Conservation (phyloP, 2,329 filamentous ascomycete species). For the Pseudogymnoascus sp. region DNA sequence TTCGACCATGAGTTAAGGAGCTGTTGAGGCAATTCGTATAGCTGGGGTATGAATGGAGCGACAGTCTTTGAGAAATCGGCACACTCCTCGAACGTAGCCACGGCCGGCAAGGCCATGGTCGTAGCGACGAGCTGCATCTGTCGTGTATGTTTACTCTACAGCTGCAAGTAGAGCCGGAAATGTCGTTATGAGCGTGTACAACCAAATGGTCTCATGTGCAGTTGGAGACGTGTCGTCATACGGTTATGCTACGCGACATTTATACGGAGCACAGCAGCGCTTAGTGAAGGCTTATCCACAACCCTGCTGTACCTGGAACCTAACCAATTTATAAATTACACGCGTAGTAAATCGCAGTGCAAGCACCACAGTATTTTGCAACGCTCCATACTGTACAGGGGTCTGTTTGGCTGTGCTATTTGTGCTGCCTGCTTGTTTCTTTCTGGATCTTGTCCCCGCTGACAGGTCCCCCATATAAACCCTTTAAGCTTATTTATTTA, state of each 20-base stretch:
- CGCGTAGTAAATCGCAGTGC: not conserved
- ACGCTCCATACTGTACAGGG: not conserved
- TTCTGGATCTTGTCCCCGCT: not conserved
- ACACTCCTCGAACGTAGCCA: slow-evolving; percentile 65
- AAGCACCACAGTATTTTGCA: not conserved
- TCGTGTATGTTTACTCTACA: not conserved
- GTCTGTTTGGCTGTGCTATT: not conserved
- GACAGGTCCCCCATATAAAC: not conserved
- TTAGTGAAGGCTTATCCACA: not conserved
- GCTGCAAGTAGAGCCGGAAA: not conserved
- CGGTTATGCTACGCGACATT: slow-evolving; percentile 3
- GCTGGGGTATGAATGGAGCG: slow-evolving; percentile 62
- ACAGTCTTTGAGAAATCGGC: slow-evolving; percentile 69
- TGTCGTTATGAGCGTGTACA: not conserved
- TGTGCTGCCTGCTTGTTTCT: not conserved
- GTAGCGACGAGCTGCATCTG: not conserved
- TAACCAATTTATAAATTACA: not conserved
- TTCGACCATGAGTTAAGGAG: slow-evolving; percentile 52
- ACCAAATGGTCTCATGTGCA: not conserved
- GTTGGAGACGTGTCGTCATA: slow-evolving; percentile 4
- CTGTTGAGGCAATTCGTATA: slow-evolving; percentile 61
- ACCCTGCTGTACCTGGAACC: not conserved
- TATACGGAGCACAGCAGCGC: not conserved
- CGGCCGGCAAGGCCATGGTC: slow-evolving; percentile 61
- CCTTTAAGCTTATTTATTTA: slow-evolving; percentile 3